Percentiles rank a stretch among this genome's conserved stretches.
Evolutionary conservation across 176 grass and related monocot genomes (phyloP).

Genomic region (Canna indica): DNA sequence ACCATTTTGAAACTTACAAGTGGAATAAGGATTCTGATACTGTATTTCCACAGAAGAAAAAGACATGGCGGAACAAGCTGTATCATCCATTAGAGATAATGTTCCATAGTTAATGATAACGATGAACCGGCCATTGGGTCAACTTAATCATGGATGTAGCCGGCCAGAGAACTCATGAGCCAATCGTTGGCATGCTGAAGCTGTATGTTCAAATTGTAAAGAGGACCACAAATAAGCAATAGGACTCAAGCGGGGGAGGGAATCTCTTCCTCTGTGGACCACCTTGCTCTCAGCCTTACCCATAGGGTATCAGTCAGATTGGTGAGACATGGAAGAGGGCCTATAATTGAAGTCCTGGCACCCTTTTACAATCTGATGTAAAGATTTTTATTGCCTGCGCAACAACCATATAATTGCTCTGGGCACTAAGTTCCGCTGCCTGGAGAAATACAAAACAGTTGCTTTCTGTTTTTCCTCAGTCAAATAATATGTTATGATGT

Average conservation of each 20-base stretch:
- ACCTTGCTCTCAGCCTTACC: too few relatives aligned
- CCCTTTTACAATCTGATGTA: neutral
- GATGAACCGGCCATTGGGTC: too few relatives aligned
- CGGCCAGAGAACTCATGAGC: neutral
- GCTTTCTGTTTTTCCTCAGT: neutral
- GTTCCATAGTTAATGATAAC: too few relatives aligned
- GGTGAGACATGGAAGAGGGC: neutral
- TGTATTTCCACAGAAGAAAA: neutral
- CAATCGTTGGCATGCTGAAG: neutral
- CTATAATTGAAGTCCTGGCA: neutral
- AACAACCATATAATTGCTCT: neutral
- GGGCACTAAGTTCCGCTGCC: neutral
- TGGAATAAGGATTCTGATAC: neutral
- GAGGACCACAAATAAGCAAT: constrained; percentile 1
- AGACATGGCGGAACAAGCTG: neutral
- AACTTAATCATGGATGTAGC: too few relatives aligned
- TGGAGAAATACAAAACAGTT: neutral
- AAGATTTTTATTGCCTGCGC: neutral
- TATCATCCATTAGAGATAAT: neutral
- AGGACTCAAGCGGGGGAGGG: neutral
- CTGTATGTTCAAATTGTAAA: neutral
- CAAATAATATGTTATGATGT: neutral
- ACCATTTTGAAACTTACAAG: neutral
- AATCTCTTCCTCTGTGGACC: neutral
- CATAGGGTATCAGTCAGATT: too few relatives aligned